A percentile compares a stretch with the other conserved stretches of the same genome.
phyloP scores from a whole-genome alignment of 306 rosid species.

The Fragaria ananassa region DNA sequence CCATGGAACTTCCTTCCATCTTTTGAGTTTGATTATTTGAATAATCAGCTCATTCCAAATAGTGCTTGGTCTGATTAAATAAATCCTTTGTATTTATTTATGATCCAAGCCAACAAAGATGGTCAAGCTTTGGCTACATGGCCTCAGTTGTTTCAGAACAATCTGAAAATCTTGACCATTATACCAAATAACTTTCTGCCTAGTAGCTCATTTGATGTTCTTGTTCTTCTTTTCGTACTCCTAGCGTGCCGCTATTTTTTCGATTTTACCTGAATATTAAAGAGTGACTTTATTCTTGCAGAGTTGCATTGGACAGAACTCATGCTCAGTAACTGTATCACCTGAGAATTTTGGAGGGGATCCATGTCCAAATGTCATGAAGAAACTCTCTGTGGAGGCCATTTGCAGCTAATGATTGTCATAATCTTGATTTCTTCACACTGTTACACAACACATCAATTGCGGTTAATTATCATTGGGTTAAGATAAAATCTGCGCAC shows the following conservation, averaged over 20 bases:
- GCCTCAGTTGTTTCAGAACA: background rate
- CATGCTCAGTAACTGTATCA: constrained; percentile 68
- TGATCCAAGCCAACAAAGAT: background rate
- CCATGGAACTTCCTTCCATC: background rate
- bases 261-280: background rate
- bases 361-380: constrained; percentile 92
- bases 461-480: constrained; percentile 15
- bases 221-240: background rate
- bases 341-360: constrained; percentile 92
- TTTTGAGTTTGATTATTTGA: background rate
- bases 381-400: constrained; percentile 88
- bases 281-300: constrained; percentile 40
- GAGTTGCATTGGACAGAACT: constrained; percentile 81
- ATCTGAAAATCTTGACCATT: background rate
- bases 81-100: background rate
- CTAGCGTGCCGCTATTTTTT: background rate
- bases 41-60: background rate
- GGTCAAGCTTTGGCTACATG: background rate
- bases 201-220: background rate
- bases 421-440: constrained; percentile 18
- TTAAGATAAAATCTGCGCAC: constrained; percentile 30
- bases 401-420: constrained; percentile 68
- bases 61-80: background rate
- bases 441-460: constrained; percentile 16
- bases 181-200: background rate